These are phyloP conservation scores for Cryptococcus deneoformans DNA, from an alignment of 1,284 basidiomycete species.

Conservation along the genomic window DNA sequence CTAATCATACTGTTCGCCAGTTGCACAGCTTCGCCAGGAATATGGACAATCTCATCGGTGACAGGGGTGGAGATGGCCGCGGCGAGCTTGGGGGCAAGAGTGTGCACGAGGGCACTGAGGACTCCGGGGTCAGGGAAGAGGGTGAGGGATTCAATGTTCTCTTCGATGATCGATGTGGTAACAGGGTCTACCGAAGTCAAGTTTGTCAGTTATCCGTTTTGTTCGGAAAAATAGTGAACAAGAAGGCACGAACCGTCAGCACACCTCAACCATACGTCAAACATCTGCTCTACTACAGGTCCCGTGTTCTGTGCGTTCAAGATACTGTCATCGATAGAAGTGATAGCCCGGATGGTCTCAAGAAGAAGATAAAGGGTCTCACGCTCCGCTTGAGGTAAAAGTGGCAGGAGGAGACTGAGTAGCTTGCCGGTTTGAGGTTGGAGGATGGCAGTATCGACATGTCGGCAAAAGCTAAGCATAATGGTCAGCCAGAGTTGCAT, in stretches of 20 bases:
- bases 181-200: constrained; percentile 66
- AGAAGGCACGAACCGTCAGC: constrained; percentile 62
- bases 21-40: constrained; percentile 72
- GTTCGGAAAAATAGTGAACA: background rate
- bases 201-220: background rate
- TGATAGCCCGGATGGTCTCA: constrained; percentile 75
- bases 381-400: constrained; percentile 73
- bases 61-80: constrained; percentile 59
- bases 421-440: constrained; percentile 68
- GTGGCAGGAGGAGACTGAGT: constrained; percentile 77
- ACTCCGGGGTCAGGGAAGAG: constrained; percentile 49
- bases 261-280: constrained; percentile 79
- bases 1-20: constrained; percentile 67
- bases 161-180: constrained; percentile 78
- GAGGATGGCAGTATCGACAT: constrained; percentile 55
- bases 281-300: constrained; percentile 62
- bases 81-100: constrained; percentile 69
- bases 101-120: constrained; percentile 58
- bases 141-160: constrained; percentile 71
- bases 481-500: background rate
- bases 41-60: constrained; percentile 64
- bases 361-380: constrained; percentile 89
- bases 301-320: constrained; percentile 62
- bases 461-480: constrained; percentile 52
- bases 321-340: constrained; percentile 70